These are phyloP conservation scores for Ilyonectria mors-panacis DNA, from an alignment of 2,329 filamentous ascomycete genomes.

Conservation along the genomic window DNA sequence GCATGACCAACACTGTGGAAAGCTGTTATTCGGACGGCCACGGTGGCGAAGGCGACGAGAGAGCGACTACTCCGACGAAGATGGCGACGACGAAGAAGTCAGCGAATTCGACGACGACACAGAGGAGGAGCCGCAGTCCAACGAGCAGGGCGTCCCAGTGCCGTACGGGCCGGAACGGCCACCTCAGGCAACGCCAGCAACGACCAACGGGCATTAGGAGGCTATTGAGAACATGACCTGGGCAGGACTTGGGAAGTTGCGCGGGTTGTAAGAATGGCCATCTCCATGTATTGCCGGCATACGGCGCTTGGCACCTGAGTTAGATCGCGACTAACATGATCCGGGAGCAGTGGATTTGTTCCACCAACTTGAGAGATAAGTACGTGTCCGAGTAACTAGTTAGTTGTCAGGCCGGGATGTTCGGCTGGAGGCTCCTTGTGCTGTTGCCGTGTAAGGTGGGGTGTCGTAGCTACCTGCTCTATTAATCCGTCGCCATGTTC, in stretches of 20 bases:
- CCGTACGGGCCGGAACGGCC: conserved; percentile 66
- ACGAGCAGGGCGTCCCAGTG: conserved; percentile 55
- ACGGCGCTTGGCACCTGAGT: neutral
- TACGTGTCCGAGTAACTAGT: conserved; percentile 30
- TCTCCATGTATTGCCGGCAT: conserved; percentile 6
- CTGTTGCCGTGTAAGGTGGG: conserved; percentile 46
- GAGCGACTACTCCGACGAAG: conserved; percentile 76
- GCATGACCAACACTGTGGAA: conserved; percentile 73
- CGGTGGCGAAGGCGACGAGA: conserved; percentile 69
- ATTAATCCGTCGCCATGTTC: conserved; percentile 41
- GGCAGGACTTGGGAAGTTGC: conserved; percentile 28
- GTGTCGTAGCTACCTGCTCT: conserved; percentile 45
- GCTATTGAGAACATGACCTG: conserved; percentile 38
- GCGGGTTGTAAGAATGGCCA: conserved; percentile 9
- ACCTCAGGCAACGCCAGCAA: conserved; percentile 54
- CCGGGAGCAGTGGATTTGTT: conserved; percentile 24
- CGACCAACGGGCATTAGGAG: conserved; percentile 63
- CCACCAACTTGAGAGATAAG: conserved; percentile 13
- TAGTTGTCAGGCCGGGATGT: conserved; percentile 31
- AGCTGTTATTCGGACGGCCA: conserved; percentile 70
- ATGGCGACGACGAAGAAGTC: conserved; percentile 74
- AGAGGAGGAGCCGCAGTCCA: conserved; percentile 63
- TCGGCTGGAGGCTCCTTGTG: conserved; percentile 37
- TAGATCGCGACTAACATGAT: conserved; percentile 21
- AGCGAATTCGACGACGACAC: conserved; percentile 77